Conservation (phyloP, 805 yeast genomes). For the Starmerella scarabaei region DNA sequence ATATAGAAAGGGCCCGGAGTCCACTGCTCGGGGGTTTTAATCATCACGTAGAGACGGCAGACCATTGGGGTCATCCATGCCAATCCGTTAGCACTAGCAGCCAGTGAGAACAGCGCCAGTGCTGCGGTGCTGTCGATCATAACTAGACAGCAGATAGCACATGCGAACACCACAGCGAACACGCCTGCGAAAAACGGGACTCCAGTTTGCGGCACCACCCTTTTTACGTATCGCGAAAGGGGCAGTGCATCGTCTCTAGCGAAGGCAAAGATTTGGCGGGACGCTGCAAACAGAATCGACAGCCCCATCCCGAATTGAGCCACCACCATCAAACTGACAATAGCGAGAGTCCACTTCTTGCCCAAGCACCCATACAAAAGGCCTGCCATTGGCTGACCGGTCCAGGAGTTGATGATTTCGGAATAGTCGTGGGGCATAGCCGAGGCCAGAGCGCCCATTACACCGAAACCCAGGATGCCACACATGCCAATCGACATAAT, state of each 20-base stretch:
- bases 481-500: constrained; percentile 44
- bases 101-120: constrained; percentile 50
- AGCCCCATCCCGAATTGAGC: constrained; percentile 59
- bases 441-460: constrained; percentile 42
- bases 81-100: constrained; percentile 47
- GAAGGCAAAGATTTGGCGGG: constrained; percentile 64
- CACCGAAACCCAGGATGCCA: constrained; percentile 45
- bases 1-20: constrained; percentile 54
- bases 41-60: constrained; percentile 33
- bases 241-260: constrained; percentile 69
- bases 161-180: constrained; percentile 38
- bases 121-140: constrained; percentile 50
- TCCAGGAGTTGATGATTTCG: constrained; percentile 32
- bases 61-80: constrained; percentile 53
- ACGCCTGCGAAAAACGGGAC: constrained; percentile 59
- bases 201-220: constrained; percentile 40
- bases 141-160: constrained; percentile 43
- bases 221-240: constrained; percentile 40
- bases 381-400: constrained; percentile 53
- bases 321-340: constrained; percentile 43
- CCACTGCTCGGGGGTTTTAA: constrained; percentile 14
- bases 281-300: constrained; percentile 48
- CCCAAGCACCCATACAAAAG: constrained; percentile 50
- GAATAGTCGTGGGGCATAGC: constrained; percentile 32
- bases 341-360: constrained; percentile 48